Conservation (phyloP, 208 protist genomes). For the Trypanosoma rangeli region DNA sequence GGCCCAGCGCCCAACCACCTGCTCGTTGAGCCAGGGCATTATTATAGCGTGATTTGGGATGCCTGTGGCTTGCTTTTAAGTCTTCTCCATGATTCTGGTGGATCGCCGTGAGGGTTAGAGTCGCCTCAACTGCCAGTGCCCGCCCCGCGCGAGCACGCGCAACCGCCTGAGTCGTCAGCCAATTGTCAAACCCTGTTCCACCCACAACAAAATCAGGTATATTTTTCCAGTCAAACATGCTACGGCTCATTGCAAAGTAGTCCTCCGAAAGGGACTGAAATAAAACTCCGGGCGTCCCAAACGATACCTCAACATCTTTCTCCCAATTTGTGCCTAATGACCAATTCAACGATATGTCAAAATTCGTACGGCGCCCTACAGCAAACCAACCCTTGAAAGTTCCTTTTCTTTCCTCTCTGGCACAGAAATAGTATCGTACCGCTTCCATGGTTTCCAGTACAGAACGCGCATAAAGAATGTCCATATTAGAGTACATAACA, state of each 20-base stretch:
- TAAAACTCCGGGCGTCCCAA: neutral
- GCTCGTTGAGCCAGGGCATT: conserved; percentile 9
- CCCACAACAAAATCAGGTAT: conserved; percentile 37
- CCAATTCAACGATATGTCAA: conserved; percentile 22
- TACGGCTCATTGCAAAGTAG: conserved; percentile 33
- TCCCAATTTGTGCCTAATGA: conserved; percentile 10
- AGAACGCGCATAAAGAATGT: conserved; percentile 29
- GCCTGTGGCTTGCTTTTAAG: conserved; percentile 19
- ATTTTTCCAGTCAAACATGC: conserved; percentile 27
- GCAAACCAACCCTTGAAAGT: conserved; percentile 23
- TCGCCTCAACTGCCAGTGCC: conserved; percentile 26
- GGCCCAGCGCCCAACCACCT: conserved; percentile 23
- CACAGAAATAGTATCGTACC: neutral
- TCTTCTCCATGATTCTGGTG: conserved; percentile 33
- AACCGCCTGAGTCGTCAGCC: conserved; percentile 29
- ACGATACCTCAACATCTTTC: conserved; percentile 2
- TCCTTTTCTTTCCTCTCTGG: neutral
- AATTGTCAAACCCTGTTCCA: conserved; percentile 43
- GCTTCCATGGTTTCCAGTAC: conserved; percentile 22
- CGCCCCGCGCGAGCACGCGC: conserved; percentile 1
- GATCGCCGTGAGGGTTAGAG: conserved; percentile 28
- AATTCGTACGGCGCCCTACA: conserved; percentile 29
- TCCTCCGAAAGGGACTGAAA: conserved; percentile 33
- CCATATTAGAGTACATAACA: conserved; percentile 35
- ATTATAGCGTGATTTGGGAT: conserved; percentile 26